Evolutionary conservation across 2,329 filamentous ascomycete genomes (phyloP).

Genomic region (Sporothrix mexicana): DNA sequence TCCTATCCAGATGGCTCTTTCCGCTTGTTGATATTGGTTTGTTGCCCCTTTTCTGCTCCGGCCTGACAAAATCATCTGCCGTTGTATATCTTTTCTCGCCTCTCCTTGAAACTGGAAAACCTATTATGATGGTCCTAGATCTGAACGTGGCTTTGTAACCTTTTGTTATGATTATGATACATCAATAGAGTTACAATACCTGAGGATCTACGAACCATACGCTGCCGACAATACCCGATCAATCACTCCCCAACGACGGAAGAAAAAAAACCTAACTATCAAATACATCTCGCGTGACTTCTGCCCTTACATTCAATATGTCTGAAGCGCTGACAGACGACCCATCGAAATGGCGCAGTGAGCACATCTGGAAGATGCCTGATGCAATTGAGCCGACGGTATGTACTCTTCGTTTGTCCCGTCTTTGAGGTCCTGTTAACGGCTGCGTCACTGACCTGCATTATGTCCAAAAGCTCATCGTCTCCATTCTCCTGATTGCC

Average conservation of each 20-base stretch:
- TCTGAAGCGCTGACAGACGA: background rate
- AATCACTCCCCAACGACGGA: background rate
- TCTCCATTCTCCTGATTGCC: constrained; percentile 28
- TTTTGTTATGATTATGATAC: too few species aligned
- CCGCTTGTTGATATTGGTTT: background rate
- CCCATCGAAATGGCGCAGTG: constrained; percentile 32
- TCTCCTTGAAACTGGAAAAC: too few species aligned
- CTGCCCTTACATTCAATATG: constrained; percentile 14
- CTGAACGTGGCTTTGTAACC: too few species aligned
- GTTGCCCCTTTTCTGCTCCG: background rate
- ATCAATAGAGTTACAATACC: too few species aligned
- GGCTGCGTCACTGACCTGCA: too few species aligned
- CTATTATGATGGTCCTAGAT: too few species aligned
- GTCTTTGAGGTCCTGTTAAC: background rate
- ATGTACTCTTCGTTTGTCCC: background rate
- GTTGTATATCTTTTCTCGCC: background rate
- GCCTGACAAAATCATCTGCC: background rate
- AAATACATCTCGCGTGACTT: background rate
- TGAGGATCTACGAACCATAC: too few species aligned
- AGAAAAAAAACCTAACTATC: background rate
- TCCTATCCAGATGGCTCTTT: background rate
- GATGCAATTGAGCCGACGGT: constrained; percentile 32
- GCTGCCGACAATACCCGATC: too few species aligned
- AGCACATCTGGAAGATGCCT: constrained; percentile 34
- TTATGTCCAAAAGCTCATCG: constrained; percentile 26